Evolutionary conservation across 148 eudicot species (phyloP), one percentile per base, ranked within the genome.

Genomic region (Gaultheria prostrata): DNA sequence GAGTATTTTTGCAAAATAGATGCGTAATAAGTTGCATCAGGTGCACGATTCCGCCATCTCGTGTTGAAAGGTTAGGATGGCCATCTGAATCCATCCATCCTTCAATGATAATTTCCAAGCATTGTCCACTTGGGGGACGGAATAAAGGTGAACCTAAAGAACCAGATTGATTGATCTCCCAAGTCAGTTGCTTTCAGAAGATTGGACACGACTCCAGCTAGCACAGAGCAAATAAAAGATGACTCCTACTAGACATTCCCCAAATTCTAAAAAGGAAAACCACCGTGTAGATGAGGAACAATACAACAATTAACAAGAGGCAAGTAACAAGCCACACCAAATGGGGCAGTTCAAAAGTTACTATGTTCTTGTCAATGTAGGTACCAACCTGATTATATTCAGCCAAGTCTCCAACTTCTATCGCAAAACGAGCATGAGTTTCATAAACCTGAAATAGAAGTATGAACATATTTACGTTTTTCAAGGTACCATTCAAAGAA

Each of bases 371-470:
- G 20, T 71, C 46, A 80, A 21, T 43, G 33, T 43, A 54, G 43
- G 76, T 39, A 89, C 89, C 28, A 79, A 96, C 99, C 97, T 96
- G 99, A 86, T 94, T 96, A 86, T 84, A 93, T 86, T 96, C 99
- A 71, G 98, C 91, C 90, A 94, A 85, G 89, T 96, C 99, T 83
- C 98, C 99, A 86, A 89, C 94, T 89, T 96, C 97, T 56, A 96
- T 94, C 80, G 99, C 97, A 80, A 94, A 92, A 83, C 98, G 91
- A 82, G 98, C 99, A 90, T 94, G 99, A 84, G 99, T 91, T 89
- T 96, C 99, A 87, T 96, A 96, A 28, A 96, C 99, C 99, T 96
- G 89, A 81, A 83, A 72, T 33, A 75, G 26, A 73, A 76, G 20
- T 5, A 80, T 79, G 51, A 13, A 21, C 26, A 65, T 6, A 5